These are phyloP conservation scores for Logfia minima DNA, from an alignment of 129 eudicot species.

Conservation along the genomic window DNA sequence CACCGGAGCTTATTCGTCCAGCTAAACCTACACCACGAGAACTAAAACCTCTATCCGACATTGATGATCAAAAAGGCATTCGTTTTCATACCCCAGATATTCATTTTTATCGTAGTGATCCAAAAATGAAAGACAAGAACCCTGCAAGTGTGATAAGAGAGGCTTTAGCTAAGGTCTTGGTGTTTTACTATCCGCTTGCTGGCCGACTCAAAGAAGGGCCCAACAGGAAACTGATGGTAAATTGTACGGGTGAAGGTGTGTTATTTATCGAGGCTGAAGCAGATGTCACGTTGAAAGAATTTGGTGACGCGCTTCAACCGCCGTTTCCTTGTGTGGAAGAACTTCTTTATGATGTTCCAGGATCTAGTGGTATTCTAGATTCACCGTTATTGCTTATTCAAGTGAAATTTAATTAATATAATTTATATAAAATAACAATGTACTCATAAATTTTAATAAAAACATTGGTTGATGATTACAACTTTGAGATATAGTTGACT, in stretches of 20 bases:
- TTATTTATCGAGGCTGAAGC: slow-evolving; percentile 52
- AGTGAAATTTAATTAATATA: background rate
- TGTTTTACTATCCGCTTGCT: slow-evolving; percentile 46
- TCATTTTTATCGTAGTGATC: slow-evolving; percentile 23
- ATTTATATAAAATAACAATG: too few species aligned
- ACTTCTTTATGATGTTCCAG: slow-evolving; percentile 39
- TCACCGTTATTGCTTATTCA: slow-evolving; percentile 42
- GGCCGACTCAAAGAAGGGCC: slow-evolving; percentile 40
- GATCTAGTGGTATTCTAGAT: slow-evolving; percentile 11
- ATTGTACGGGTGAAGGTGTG: slow-evolving; percentile 42
- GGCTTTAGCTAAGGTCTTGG: slow-evolving; percentile 38
- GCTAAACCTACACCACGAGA: slow-evolving; percentile 37
- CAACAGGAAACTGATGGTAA: slow-evolving; percentile 30
- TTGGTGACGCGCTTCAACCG: slow-evolving; percentile 32
- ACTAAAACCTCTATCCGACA: slow-evolving; percentile 38
- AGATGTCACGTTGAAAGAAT: slow-evolving; percentile 24
- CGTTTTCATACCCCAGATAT: slow-evolving; percentile 23
- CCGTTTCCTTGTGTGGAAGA: slow-evolving; percentile 36
- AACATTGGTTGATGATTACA: too few species aligned
- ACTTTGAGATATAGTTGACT: too few species aligned
- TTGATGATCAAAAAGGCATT: slow-evolving; percentile 37
- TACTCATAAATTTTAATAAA: too few species aligned
- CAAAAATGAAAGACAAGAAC: slow-evolving; percentile 12
- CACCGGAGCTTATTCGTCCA: slow-evolving; percentile 37
- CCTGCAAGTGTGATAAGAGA: slow-evolving; percentile 34